Conservation (phyloP, 2,329 filamentous ascomycete genomes). For the Aureobasidium zeae region DNA sequence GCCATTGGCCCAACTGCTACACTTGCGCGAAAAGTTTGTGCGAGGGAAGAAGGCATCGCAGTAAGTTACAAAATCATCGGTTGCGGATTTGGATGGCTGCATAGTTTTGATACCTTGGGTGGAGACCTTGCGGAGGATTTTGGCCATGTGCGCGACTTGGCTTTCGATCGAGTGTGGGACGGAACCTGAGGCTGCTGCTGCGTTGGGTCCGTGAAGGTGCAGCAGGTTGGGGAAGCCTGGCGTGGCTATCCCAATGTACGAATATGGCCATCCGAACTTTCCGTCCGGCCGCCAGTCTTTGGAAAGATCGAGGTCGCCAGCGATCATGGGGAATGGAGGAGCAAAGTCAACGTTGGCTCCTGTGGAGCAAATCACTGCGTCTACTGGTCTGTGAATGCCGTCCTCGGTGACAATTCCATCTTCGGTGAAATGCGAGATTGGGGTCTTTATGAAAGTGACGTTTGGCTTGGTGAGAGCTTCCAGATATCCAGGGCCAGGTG, state of each 20-base stretch:
- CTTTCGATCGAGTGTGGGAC: slow-evolving; percentile 59
- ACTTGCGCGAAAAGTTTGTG: slow-evolving; percentile 51
- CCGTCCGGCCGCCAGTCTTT: slow-evolving; percentile 49
- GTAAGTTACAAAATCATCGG: slow-evolving; percentile 35
- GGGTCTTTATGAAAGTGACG: slow-evolving; percentile 44
- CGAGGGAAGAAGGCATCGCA: slow-evolving; percentile 42
- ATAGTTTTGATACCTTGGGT: slow-evolving; percentile 58
- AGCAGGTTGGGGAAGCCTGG: slow-evolving; percentile 60
- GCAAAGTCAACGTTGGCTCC: slow-evolving; percentile 27
- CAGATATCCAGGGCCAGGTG: slow-evolving; percentile 38
- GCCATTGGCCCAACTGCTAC: slow-evolving; percentile 65
- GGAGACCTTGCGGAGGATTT: slow-evolving; percentile 56
- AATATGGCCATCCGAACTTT: slow-evolving; percentile 54
- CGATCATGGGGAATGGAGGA: slow-evolving; percentile 48
- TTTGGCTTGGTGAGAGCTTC: slow-evolving; percentile 23
- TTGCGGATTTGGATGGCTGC: slow-evolving; percentile 46
- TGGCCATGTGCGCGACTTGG: slow-evolving; percentile 55
- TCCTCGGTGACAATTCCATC: slow-evolving; percentile 54
- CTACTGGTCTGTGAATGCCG: slow-evolving; percentile 48
- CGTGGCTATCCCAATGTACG: slow-evolving; percentile 54
- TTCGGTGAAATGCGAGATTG: slow-evolving; percentile 50
- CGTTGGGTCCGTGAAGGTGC: slow-evolving; percentile 38
- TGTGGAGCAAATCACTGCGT: slow-evolving; percentile 50
- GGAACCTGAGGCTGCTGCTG: slow-evolving; percentile 52
- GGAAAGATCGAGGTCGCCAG: slow-evolving; percentile 45